phyloP scores from a whole-genome alignment of 352 stramenopile genomes.

The Pseudoperonospora humuli region DNA sequence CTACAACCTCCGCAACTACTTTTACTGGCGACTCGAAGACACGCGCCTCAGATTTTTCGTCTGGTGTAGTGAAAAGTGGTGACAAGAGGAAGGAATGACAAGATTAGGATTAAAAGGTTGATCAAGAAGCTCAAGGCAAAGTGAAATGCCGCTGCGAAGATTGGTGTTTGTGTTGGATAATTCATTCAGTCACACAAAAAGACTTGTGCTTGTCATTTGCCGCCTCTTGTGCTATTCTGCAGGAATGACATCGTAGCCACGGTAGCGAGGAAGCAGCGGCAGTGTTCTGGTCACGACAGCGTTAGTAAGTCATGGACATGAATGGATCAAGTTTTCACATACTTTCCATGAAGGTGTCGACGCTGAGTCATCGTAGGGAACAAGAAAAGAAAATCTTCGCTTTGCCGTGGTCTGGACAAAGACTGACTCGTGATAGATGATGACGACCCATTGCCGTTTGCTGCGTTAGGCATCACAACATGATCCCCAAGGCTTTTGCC shows the following conservation, averaged over 20 bases:
- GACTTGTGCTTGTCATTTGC: slow-evolving; percentile 1
- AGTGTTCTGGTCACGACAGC: slow-evolving; percentile 14
- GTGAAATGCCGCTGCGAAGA: slow-evolving; percentile 9
- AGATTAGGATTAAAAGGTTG: slow-evolving; percentile 8
- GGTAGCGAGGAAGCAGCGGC: slow-evolving; percentile 24
- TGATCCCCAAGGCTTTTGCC: no score
- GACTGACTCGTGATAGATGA: no score
- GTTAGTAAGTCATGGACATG: slow-evolving; percentile 3
- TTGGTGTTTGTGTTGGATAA: slow-evolving; percentile 21
- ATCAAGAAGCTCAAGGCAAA: slow-evolving; percentile 15
- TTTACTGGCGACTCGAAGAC: slow-evolving; percentile 5
- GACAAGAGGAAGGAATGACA: slow-evolving; percentile 18
- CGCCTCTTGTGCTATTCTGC: slow-evolving; percentile 3
- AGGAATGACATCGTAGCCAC: slow-evolving; percentile 16
- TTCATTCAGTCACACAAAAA: slow-evolving; percentile 16
- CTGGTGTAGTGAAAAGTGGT: slow-evolving; percentile 11
- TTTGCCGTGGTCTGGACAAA: no score
- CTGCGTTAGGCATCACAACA: no score
- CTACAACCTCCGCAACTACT: neutral
- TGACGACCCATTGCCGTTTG: no score
- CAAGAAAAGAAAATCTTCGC: no score
- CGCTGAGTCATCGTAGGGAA: slow-evolving; percentile 35
- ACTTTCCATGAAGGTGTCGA: slow-evolving; percentile 39
- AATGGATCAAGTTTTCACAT: slow-evolving; percentile 6
- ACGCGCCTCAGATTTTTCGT: slow-evolving; percentile 1